These are phyloP conservation scores for Trichoderma sp. DNA, from an alignment of 2,329 filamentous ascomycete species.

Conservation along the genomic window DNA sequence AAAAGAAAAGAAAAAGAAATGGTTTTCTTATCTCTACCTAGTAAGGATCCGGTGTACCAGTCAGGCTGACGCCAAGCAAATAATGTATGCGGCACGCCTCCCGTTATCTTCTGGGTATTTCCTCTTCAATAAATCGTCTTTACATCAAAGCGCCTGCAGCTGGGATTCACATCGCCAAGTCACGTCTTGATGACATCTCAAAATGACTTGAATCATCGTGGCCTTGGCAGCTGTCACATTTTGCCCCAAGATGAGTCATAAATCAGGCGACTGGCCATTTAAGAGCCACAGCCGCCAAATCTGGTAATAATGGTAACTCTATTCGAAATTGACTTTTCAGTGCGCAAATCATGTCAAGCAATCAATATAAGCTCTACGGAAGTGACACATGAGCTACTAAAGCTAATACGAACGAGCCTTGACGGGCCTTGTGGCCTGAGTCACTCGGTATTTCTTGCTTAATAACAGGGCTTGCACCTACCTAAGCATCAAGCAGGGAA, in stretches of 20 bases:
- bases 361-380: neutral
- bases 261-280: neutral
- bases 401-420: neutral
- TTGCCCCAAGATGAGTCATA: slow-evolving; percentile 1
- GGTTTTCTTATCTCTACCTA: neutral
- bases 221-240: neutral
- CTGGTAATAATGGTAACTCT: neutral
- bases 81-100: neutral
- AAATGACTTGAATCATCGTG: neutral
- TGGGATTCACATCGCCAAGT: neutral
- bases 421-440: neutral
- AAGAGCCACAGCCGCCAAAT: neutral
- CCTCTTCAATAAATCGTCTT: neutral
- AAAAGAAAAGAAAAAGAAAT: neutral
- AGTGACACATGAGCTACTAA: neutral
- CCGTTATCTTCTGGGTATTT: neutral
- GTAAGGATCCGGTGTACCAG: neutral
- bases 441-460: neutral
- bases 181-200: neutral
- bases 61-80: neutral
- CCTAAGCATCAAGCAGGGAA: neutral
- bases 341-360: neutral
- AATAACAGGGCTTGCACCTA: neutral
- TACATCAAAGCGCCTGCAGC: neutral
- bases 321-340: neutral